These are phyloP conservation scores for Trematosphaeria pertusa DNA, from an alignment of 2,329 filamentous ascomycete genomes.

Conservation along the genomic window DNA sequence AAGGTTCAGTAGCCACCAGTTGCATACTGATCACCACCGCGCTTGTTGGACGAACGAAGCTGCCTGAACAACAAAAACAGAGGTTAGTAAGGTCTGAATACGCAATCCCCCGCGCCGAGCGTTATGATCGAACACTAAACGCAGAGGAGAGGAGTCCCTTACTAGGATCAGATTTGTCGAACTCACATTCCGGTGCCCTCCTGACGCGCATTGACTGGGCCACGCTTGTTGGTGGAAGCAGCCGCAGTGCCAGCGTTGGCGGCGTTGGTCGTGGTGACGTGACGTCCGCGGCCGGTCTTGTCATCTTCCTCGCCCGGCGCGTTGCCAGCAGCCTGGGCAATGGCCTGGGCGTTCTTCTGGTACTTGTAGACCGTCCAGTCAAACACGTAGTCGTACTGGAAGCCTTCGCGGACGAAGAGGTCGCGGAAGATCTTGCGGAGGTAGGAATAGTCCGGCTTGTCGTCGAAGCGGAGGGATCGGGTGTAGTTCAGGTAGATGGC, in stretches of 20 bases:
- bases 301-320: conserved; percentile 74
- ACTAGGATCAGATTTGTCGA: conserved; percentile 77
- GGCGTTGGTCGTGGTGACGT: conserved; percentile 66
- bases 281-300: conserved; percentile 68
- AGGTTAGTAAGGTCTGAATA: conserved; percentile 57
- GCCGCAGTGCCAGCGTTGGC: conserved; percentile 68
- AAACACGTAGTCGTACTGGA: conserved; percentile 99
- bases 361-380: conserved; percentile 99
- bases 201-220: conserved; percentile 77
- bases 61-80: conserved; percentile 53
- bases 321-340: conserved; percentile 78
- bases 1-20: conserved; percentile 58
- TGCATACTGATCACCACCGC: conserved; percentile 56
- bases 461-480: conserved; percentile 96
- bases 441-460: conserved; percentile 99
- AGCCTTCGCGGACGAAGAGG: conserved; percentile 96
- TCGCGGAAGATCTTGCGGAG: conserved; percentile 99
- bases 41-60: conserved; percentile 61
- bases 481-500: conserved; percentile 99
- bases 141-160: conserved; percentile 88
- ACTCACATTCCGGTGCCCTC: conserved; percentile 98
- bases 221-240: conserved; percentile 68
- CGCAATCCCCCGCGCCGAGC: conserved; percentile 71
- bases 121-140: conserved; percentile 78
- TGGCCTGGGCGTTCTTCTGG: conserved; percentile 98